Conservation (phyloP, 1,139 yeast genomes). For the Magnusiomyces tetraspermus region DNA sequence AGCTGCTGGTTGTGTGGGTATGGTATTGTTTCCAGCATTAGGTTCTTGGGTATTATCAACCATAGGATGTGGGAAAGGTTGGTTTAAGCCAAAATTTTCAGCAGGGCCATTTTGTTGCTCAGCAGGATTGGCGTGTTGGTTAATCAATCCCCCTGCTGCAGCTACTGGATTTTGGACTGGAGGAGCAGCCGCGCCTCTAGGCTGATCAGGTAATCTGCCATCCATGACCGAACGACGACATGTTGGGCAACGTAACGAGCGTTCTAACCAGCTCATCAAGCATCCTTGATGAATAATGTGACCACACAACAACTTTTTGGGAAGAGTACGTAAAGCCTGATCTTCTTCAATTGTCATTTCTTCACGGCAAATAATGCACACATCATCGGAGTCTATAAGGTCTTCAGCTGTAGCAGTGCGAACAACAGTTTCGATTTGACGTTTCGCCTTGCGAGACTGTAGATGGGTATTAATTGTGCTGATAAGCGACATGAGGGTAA, state of each 20-base stretch:
- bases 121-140: slow-evolving; percentile 1
- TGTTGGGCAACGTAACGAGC: slow-evolving; percentile 86
- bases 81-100: too few relatives aligned
- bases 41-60: background rate
- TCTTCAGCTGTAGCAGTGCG: slow-evolving; percentile 52
- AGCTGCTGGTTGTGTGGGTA: too few relatives aligned
- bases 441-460: slow-evolving; percentile 51
- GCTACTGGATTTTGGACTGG: background rate
- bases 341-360: slow-evolving; percentile 46
- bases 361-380: slow-evolving; percentile 80
- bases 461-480: slow-evolving; percentile 45
- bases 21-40: background rate
- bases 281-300: slow-evolving; percentile 90
- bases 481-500: slow-evolving; percentile 43
- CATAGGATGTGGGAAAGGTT: slow-evolving; percentile 1
- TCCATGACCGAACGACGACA: slow-evolving; percentile 65
- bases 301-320: slow-evolving; percentile 72
- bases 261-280: slow-evolving; percentile 83
- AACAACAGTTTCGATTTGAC: slow-evolving; percentile 55
- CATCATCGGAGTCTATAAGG: slow-evolving; percentile 43
- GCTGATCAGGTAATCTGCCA: slow-evolving; percentile 9
- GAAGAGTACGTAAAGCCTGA: slow-evolving; percentile 42
- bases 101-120: background rate
- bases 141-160: slow-evolving; percentile 1
- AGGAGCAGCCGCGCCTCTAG: background rate